Evolutionary conservation across 176 grass and related monocot genomes (phyloP).

Genomic region (Secale cereale): DNA sequence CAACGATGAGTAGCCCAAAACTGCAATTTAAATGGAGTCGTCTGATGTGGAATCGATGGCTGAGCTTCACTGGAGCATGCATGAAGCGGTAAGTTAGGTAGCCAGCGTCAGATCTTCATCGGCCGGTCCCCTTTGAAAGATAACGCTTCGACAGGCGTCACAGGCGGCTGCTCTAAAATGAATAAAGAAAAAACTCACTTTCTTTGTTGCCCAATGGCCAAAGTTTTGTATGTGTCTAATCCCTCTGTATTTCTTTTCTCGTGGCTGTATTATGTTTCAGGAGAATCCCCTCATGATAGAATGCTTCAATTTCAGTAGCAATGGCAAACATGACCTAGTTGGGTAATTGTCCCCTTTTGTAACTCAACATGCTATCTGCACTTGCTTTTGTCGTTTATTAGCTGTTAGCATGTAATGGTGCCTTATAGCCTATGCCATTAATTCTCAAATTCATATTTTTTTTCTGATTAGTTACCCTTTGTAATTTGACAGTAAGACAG

Average conservation of each 20-base stretch:
- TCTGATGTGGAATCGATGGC: not conserved
- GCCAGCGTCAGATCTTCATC: not conserved
- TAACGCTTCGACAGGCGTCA: not conserved
- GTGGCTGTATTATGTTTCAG: slow-evolving; percentile 58
- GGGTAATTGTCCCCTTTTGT: slow-evolving; percentile 65
- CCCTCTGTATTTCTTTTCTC: not conserved
- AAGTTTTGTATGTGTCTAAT: slow-evolving; percentile 24
- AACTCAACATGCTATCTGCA: not conserved
- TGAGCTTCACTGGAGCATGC: not conserved
- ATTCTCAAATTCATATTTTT: slow-evolving; percentile 42
- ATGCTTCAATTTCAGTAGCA: slow-evolving; percentile 93
- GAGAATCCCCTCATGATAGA: slow-evolving; percentile 91
- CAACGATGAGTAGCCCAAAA: not conserved
- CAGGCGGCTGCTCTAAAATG: not conserved
- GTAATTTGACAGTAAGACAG: slow-evolving; percentile 81
- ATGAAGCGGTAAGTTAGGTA: not conserved
- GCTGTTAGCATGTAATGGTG: slow-evolving; percentile 16
- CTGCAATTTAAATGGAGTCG: not conserved
- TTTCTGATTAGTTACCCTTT: slow-evolving; percentile 56
- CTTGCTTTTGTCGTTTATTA: slow-evolving; percentile 2
- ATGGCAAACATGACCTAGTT: slow-evolving; percentile 91
- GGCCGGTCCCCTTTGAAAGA: not conserved
- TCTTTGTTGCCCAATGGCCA: slow-evolving; percentile 22
- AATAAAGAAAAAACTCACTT: not conserved
- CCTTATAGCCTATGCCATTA: slow-evolving; percentile 31